A percentile compares a stretch with the other conserved stretches of the same genome.
Conservation (phyloP, 192 early-diverging fungal species). For the Coemansia sp. region DNA sequence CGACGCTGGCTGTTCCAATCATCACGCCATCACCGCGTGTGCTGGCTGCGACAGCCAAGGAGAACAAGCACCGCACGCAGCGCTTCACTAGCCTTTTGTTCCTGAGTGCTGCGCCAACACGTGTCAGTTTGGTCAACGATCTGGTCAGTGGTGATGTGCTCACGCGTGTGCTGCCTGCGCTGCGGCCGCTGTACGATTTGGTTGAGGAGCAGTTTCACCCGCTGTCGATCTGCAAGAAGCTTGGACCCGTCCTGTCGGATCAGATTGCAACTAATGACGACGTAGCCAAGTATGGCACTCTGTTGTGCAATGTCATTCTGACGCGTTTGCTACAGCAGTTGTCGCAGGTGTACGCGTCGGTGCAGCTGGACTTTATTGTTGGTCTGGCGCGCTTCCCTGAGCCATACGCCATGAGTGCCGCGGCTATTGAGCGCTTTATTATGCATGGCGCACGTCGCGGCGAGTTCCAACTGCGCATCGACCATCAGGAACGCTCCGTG, state of each 20-base stretch:
- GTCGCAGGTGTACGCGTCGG: slow-evolving; percentile 96
- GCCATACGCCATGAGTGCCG: slow-evolving; percentile 79
- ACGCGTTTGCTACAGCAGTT: slow-evolving; percentile 98
- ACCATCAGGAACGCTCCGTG: slow-evolving; percentile 86
- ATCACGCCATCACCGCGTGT: slow-evolving; percentile 80
- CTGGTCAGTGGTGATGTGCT: slow-evolving; percentile 86
- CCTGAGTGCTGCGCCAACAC: slow-evolving; percentile 77
- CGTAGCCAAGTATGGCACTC: slow-evolving; percentile 85
- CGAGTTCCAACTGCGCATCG: slow-evolving; percentile 92
- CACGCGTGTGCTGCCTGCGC: slow-evolving; percentile 79
- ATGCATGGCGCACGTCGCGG: slow-evolving; percentile 97
- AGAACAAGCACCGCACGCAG: slow-evolving; percentile 75
- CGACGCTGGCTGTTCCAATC: slow-evolving; percentile 95
- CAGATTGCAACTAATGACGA: slow-evolving; percentile 69
- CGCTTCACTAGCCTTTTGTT: slow-evolving; percentile 87
- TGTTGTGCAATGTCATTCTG: slow-evolving; percentile 93
- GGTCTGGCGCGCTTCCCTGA: slow-evolving; percentile 84
- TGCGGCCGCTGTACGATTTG: slow-evolving; percentile 90
- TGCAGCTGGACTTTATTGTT: slow-evolving; percentile 93
- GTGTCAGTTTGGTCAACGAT: slow-evolving; percentile 87
- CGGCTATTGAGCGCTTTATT: slow-evolving; percentile 95
- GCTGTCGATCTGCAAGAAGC: slow-evolving; percentile 95
- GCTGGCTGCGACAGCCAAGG: slow-evolving; percentile 67
- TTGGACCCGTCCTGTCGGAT: slow-evolving; percentile 79
- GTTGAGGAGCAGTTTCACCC: slow-evolving; percentile 99